phyloP scores from a whole-genome alignment of 768 basidiomycete species.

The Porphyrellus cyaneotinctus region DNA sequence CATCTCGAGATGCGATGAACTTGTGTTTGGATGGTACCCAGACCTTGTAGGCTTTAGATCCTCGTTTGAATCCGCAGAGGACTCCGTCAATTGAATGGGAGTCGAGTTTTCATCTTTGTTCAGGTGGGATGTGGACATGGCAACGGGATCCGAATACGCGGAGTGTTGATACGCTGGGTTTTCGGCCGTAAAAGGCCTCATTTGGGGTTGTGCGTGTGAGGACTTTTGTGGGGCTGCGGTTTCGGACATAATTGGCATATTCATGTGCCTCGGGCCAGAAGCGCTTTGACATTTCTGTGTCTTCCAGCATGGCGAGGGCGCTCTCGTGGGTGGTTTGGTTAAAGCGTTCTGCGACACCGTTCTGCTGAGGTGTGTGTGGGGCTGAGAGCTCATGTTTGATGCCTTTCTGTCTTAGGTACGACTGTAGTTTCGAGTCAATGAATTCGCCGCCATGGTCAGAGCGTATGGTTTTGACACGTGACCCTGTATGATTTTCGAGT shows the following conservation, averaged over 20 bases:
- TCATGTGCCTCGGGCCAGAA: slow-evolving; percentile 22
- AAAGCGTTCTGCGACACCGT: slow-evolving; percentile 3
- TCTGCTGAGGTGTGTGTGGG: not conserved
- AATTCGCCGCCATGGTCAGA: not conserved
- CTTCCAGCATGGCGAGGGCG: slow-evolving; percentile 23
- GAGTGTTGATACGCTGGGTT: slow-evolving; percentile 21
- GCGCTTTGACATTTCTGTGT: slow-evolving; percentile 9
- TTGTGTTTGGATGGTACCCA: not conserved
- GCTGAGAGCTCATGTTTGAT: not conserved
- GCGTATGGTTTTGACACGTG: not conserved
- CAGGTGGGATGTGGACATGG: too few relatives aligned
- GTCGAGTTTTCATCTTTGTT: too few relatives aligned
- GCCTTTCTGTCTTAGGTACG: not conserved
- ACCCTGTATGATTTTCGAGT: not conserved
- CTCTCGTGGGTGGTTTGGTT: slow-evolving; percentile 26
- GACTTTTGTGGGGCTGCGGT: too few relatives aligned
- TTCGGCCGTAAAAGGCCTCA: too few relatives aligned
- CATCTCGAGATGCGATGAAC: not conserved
- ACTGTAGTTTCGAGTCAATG: not conserved
- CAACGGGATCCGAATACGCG: slow-evolving; percentile 24
- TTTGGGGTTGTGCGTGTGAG: too few relatives aligned
- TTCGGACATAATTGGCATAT: slow-evolving; percentile 3
- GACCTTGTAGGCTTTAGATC: slow-evolving; percentile 11
- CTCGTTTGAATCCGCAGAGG: slow-evolving; percentile 1
- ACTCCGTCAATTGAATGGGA: slow-evolving; percentile 6